phyloP scores from a whole-genome alignment of 1,139 yeast species.

The Saccharomyces uvarum region DNA sequence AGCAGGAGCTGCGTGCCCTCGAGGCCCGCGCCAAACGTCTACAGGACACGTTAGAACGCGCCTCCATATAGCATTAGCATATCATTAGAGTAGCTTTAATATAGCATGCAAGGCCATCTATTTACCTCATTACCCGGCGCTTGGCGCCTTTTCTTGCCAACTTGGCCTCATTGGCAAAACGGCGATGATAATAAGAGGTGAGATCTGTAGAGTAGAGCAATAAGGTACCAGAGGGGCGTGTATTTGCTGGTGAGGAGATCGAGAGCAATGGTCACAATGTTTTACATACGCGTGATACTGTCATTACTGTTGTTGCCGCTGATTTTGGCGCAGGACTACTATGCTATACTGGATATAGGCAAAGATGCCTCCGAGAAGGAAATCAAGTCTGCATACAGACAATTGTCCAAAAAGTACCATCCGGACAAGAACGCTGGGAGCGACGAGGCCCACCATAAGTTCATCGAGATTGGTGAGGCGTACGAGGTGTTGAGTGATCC shows the following conservation, averaged over 20 bases:
- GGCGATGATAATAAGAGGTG: not conserved
- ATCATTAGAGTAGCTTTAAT: not conserved
- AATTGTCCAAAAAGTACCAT: slow-evolving; percentile 77
- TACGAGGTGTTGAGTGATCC: slow-evolving; percentile 78
- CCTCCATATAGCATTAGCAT: not conserved
- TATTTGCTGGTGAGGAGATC: not conserved
- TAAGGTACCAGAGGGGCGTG: not conserved
- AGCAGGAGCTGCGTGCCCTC: slow-evolving; percentile 8
- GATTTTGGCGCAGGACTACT: slow-evolving; percentile 33
- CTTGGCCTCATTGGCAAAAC: not conserved
- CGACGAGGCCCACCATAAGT: slow-evolving; percentile 75
- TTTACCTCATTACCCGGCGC: not conserved
- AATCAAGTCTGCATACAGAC: slow-evolving; percentile 80
- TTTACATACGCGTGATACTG: not conserved
- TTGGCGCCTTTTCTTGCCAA: not conserved
- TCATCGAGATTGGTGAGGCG: slow-evolving; percentile 88
- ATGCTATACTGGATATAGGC: slow-evolving; percentile 56
- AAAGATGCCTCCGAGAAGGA: slow-evolving; percentile 69
- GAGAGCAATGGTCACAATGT: not conserved
- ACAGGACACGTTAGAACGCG: not conserved
- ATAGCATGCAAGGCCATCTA: not conserved
- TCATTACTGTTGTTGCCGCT: not conserved
- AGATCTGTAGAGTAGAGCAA: not conserved
- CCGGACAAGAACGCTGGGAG: slow-evolving; percentile 88
- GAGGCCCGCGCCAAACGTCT: not conserved